phyloP scores from a whole-genome alignment of 2,329 filamentous ascomycete genomes.

The Camillea tinctor region DNA sequence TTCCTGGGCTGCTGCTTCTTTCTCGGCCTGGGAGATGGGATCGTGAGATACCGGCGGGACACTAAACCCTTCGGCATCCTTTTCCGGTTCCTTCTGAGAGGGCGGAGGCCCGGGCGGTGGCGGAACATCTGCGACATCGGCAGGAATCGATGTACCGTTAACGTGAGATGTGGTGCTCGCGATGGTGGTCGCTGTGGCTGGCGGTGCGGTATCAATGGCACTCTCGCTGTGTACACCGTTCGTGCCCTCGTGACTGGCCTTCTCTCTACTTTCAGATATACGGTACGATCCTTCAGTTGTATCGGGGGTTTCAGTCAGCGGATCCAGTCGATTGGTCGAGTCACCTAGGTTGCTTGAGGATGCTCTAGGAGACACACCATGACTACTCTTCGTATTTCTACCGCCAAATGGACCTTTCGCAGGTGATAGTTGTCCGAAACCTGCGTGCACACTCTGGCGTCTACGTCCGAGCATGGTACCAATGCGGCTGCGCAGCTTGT shows the following conservation, averaged over 20 bases:
- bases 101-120: slow-evolving; percentile 53
- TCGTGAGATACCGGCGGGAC: slow-evolving; percentile 65
- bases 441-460: slow-evolving; percentile 64
- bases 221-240: slow-evolving; percentile 45
- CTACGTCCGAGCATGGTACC: slow-evolving; percentile 68
- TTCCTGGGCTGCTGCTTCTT: slow-evolving; percentile 61
- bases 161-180: slow-evolving; percentile 31
- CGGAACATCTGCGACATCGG: slow-evolving; percentile 51
- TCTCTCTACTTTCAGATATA: slow-evolving; percentile 32
- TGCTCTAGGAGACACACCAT: slow-evolving; percentile 59
- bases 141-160: slow-evolving; percentile 45
- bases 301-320: slow-evolving; percentile 57
- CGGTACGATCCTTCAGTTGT: slow-evolving; percentile 32
- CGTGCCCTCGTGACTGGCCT: slow-evolving; percentile 41
- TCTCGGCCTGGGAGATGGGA: slow-evolving; percentile 70
- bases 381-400: slow-evolving; percentile 61
- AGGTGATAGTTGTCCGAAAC: slow-evolving; percentile 58
- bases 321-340: slow-evolving; percentile 51
- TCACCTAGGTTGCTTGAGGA: slow-evolving; percentile 61
- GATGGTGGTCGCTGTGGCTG: slow-evolving; percentile 30
- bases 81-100: slow-evolving; percentile 44
- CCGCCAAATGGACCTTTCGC: slow-evolving; percentile 61
- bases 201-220: slow-evolving; percentile 27
- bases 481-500: slow-evolving; percentile 60
- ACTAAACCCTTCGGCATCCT: slow-evolving; percentile 74